Percentiles rank a stretch among this genome's conserved stretches.
Evolutionary conservation across 257 asterid genomes (phyloP).

Genomic region (Solanum piurae): DNA sequence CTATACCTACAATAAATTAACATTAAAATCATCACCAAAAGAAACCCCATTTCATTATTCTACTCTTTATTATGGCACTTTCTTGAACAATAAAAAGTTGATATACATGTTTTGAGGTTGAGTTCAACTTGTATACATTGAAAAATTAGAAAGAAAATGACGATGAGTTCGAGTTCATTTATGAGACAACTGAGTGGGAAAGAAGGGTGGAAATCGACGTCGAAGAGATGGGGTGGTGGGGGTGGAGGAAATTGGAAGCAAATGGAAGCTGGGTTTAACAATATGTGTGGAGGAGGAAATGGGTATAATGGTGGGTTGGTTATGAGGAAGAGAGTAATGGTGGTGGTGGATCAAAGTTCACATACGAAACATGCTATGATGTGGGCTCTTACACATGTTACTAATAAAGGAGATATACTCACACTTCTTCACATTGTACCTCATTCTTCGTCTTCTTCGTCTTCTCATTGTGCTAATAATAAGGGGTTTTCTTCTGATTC

Average conservation of each 20-base stretch:
- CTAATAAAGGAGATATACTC: slow-evolving; percentile 67
- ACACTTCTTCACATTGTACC: slow-evolving; percentile 67
- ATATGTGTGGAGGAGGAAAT: not conserved
- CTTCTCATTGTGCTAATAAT: not conserved
- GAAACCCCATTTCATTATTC: not conserved
- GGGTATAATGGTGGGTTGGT: slow-evolving; percentile 14
- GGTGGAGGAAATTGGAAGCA: slow-evolving; percentile 20
- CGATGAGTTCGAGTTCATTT: slow-evolving; percentile 59
- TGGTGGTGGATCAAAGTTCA: slow-evolving; percentile 68
- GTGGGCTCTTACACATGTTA: slow-evolving; percentile 91
- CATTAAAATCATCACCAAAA: not conserved
- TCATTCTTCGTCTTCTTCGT: slow-evolving; percentile 6
- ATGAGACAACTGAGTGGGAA: slow-evolving; percentile 69
- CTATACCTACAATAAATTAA: not conserved
- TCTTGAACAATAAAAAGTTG: not conserved
- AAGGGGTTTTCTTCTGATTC: slow-evolving; percentile 15
- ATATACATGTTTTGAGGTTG: not conserved
- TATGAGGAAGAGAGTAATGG: slow-evolving; percentile 86
- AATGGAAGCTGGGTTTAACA: slow-evolving; percentile 28
- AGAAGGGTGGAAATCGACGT: slow-evolving; percentile 57
- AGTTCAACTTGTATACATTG: not conserved
- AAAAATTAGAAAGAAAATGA: not conserved
- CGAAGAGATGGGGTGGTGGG: slow-evolving; percentile 48
- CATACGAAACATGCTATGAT: slow-evolving; percentile 78
- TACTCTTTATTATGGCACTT: not conserved